A percentile compares a stretch with the other conserved stretches of the same genome.
phyloP scores from a whole-genome alignment of 192 early-diverging fungal genomes.

The Coemansia nantahalensis region DNA sequence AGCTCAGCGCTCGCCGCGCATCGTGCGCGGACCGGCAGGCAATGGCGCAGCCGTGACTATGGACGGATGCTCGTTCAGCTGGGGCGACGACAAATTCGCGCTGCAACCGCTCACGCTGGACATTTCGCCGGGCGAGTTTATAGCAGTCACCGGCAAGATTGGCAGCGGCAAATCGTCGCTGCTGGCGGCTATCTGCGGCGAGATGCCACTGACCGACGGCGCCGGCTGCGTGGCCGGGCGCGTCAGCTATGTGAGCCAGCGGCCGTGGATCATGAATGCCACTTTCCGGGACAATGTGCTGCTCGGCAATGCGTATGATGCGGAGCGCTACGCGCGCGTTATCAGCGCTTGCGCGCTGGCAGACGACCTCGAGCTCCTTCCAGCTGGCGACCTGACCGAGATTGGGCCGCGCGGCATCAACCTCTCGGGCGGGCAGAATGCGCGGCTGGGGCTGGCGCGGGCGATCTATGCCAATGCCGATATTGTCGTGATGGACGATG shows the following conservation, averaged over 20 bases:
- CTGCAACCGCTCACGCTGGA: slow-evolving; percentile 58
- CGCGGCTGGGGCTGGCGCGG: slow-evolving; percentile 62
- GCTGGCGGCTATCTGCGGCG: slow-evolving; percentile 66
- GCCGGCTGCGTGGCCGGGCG: slow-evolving; percentile 63
- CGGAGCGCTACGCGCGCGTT: slow-evolving; percentile 8
- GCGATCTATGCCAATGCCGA: slow-evolving; percentile 61
- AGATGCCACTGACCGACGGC: slow-evolving; percentile 74
- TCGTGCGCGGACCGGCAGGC: too few relatives aligned
- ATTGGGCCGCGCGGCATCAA: slow-evolving; percentile 61
- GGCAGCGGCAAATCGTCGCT: slow-evolving; percentile 70
- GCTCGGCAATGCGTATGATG: slow-evolving; percentile 27
- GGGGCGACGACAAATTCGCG: slow-evolving; percentile 32
- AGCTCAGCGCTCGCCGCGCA: too few relatives aligned
- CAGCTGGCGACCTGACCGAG: slow-evolving; percentile 45
- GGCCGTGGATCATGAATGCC: slow-evolving; percentile 46
- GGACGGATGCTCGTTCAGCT: slow-evolving; percentile 9
- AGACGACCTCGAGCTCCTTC: slow-evolving; percentile 19
- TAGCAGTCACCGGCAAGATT: slow-evolving; percentile 74
- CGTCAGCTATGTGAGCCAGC: slow-evolving; percentile 36
- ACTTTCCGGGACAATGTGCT: slow-evolving; percentile 48
- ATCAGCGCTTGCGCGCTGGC: slow-evolving; percentile 24
- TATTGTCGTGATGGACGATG: slow-evolving; percentile 39
- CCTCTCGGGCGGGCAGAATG: slow-evolving; percentile 63
- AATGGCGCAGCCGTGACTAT: neutral
- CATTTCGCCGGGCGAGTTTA: slow-evolving; percentile 63